Base-by-base conservation (phyloP, 2,329 filamentous ascomycete species). In the Berkeleyomyces basicola region DNA sequence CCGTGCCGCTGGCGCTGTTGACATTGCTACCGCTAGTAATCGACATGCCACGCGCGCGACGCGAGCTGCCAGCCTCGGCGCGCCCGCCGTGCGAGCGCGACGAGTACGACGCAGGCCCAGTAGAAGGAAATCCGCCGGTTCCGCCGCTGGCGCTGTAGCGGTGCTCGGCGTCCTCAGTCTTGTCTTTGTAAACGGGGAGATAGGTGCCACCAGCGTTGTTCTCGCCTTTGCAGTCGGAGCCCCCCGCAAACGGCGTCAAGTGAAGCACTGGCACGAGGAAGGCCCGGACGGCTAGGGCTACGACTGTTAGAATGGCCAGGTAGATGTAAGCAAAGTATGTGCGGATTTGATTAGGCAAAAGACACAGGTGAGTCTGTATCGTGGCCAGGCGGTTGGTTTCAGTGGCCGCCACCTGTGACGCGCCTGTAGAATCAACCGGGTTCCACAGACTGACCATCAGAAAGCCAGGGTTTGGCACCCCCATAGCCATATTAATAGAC, bases 401-500 rank as follows among this genome's bases (percentile, higher is more conserved):
- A 1, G 63, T 49, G 2, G 58, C 39, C 37, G 47, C 46, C 16
- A 64, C 14, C 33, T 47, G 46, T 4, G 63, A 64, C 7, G 40
- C 63, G 16, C 61, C 61, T 9, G 46, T 58, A 14, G 36, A 53
- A 68, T 91, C 87, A 62, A 97, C 79, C 0, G 93, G 93, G 70
- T 99, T 97, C 82, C 90, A 96, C 63, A 99, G 77, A 71, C 90
- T 96, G 47, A 90, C 81, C 75, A 96, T 84, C 66, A 93, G 77
- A 67, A 99, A 93, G 0, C 90, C 93, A 0, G 93, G 93, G 4
- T 81, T 85, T 0, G 88, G 82, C 0, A 99, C 88, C 7, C 93
- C 91, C 93, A 97, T 97, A 16, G 90, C 90, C 90, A 92, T 96
- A 69, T 86, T 95, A 67, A 95, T 83, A 70, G 87, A 91, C 75